These are phyloP conservation scores for Irpex lacteus DNA, from an alignment of 1,284 basidiomycete genomes.

Conservation along the genomic window DNA sequence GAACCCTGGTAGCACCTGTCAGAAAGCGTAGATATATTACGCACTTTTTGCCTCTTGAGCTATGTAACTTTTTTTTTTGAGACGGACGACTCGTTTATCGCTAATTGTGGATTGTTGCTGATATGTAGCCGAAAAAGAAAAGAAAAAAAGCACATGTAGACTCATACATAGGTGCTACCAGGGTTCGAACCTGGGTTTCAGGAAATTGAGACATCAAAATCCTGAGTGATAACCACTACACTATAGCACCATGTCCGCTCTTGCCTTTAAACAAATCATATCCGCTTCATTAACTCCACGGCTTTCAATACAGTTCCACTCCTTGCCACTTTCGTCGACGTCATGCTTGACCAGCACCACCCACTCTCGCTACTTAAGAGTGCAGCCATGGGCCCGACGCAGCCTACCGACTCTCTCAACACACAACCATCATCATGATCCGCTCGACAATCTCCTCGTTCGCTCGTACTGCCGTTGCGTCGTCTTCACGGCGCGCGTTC, in stretches of 20 bases:
- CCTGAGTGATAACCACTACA: slow-evolving; percentile 9
- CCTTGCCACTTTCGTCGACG: neutral
- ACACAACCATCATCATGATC: slow-evolving; percentile 16
- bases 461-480: slow-evolving; percentile 16
- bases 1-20: slow-evolving; percentile 18
- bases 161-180: neutral
- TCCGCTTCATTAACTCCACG: neutral
- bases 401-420: neutral
- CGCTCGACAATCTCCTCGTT: slow-evolving; percentile 20
- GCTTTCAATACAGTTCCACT: neutral
- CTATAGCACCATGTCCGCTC: neutral
- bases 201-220: slow-evolving; percentile 3
- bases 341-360: neutral
- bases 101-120: neutral
- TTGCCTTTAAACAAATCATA: neutral
- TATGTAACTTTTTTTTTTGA: too few species aligned
- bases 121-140: neutral
- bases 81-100: too few species aligned
- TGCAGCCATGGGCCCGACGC: neutral
- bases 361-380: neutral
- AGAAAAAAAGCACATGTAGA: neutral
- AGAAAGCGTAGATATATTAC: neutral
- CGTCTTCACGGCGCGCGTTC: slow-evolving; percentile 32
- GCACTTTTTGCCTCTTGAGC: too few species aligned
- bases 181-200: slow-evolving; percentile 8